phyloP scores from a whole-genome alignment of 345 rosid genomes.

The Eutrema heterophyllum region DNA sequence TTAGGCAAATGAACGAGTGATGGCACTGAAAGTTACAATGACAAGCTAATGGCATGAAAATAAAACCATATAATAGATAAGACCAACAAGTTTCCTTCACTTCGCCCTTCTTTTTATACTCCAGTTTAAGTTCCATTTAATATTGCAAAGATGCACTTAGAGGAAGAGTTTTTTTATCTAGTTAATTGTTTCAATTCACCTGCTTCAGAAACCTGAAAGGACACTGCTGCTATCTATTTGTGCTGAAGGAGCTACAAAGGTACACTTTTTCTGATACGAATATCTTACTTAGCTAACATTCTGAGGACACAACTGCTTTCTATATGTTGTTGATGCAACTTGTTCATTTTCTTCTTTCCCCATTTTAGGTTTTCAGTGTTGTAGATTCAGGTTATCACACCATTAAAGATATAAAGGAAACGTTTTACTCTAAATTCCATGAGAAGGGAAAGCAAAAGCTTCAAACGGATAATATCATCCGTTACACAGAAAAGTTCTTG shows the following conservation, averaged over 20 bases:
- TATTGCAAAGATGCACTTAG: background rate
- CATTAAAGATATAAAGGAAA: slow-evolving; percentile 44
- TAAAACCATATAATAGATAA: background rate
- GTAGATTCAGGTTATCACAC: slow-evolving; percentile 77
- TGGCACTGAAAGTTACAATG: slow-evolving; percentile 7
- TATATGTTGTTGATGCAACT: background rate
- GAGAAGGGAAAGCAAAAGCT: slow-evolving; percentile 47
- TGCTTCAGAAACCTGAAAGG: slow-evolving; percentile 83
- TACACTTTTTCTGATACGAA: slow-evolving; percentile 21
- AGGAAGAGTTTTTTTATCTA: background rate
- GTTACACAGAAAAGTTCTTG: slow-evolving; percentile 66
- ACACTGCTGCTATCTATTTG: slow-evolving; percentile 54
- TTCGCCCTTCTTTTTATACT: background rate
- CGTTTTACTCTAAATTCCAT: slow-evolving; percentile 24
- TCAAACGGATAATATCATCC: slow-evolving; percentile 41
- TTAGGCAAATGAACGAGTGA: background rate
- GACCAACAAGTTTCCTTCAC: background rate
- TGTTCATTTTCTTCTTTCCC: slow-evolving; percentile 16
- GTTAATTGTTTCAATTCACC: slow-evolving; percentile 15
- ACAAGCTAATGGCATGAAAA: background rate
- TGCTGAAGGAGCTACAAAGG: slow-evolving; percentile 94
- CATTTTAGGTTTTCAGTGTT: slow-evolving; percentile 67
- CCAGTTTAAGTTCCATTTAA: background rate
- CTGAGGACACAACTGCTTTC: slow-evolving; percentile 2
- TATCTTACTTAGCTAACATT: background rate